Evolutionary conservation across 176 grass and related monocot species (phyloP), one percentile per base, ranked within the genome.

Genomic region (Otatea glauca): DNA sequence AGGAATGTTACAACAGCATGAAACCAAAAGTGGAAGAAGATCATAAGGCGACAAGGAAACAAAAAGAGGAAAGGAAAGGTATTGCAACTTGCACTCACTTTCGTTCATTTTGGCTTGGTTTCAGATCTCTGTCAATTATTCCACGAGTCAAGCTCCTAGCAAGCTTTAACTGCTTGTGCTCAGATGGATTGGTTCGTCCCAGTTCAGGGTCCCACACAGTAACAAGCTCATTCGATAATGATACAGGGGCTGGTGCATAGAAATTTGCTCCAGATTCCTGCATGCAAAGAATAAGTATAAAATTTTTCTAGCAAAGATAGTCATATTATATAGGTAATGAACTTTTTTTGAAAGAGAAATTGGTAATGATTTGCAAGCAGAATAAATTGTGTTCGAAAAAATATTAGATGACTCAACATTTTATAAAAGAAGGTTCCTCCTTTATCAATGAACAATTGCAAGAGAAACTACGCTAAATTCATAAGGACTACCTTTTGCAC

Each of bases 121-220:
- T 99, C 64, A 99, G 78, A 94, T 99, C 96, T 85, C 81, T 93
- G 87, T 99, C 96, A 62, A 99, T 92, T 63, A 99, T 93, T 58
- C 92, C 96, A 92, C 89, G 96, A 88, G 88, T 95, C 88, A 98
- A 87, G 80, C 96, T 95, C 83, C 96, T 90, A 29, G 91, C 92
- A 81, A 98, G 92, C 74, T 95, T 98, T 75, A 95, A 80, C 73
- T 98, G 96, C 63, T 98, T 95, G 76, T 95, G 96, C 80, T 95
- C 93, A 75, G 96, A 98, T 77, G 93, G 91, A 86, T 98, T 98
- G 70, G 89, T 98, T 76, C 89, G 81, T 88, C 92, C 92, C 56
- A 95, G 87, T 86, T 95, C 91, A 70, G 96, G 91, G 81, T 95
- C 96, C 89, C 91, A 95, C 71, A 95, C 89, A 21, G 80, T 92